Conservation (phyloP, 1,284 basidiomycete species). For the Puccinia polysora region DNA sequence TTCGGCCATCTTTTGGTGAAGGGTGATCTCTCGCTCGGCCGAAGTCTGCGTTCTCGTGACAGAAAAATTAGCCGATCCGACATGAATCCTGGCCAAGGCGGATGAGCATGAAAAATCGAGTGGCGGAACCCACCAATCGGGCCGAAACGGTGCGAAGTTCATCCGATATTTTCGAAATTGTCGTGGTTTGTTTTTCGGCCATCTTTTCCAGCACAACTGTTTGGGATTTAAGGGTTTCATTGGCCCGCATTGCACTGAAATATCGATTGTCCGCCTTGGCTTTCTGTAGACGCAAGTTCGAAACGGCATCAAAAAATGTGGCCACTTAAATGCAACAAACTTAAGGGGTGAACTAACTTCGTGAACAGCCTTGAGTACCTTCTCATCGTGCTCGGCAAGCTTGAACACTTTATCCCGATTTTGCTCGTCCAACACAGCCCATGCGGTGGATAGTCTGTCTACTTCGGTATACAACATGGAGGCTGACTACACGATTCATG, state of each 20-base stretch:
- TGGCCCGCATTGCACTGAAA: conserved; percentile 81
- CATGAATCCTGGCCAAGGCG: neutral
- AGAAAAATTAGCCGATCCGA: too few species aligned
- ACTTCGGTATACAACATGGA: conserved; percentile 77
- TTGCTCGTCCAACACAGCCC: conserved; percentile 78
- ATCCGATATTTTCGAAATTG: conserved; percentile 67
- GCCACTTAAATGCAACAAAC: neutral
- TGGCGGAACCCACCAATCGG: conserved; percentile 60
- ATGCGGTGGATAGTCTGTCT: conserved; percentile 77
- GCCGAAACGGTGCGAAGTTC: conserved; percentile 61
- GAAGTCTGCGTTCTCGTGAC: conserved; percentile 59
- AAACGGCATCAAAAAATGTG: neutral
- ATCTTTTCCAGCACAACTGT: conserved; percentile 64
- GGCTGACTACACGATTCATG: conserved; percentile 59
- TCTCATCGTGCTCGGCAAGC: conserved; percentile 70
- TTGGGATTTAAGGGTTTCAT: conserved; percentile 75
- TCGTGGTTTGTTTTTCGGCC: conserved; percentile 72
- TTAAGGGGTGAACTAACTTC: conserved; percentile 49
- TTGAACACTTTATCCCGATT: conserved; percentile 80
- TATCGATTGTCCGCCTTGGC: conserved; percentile 94
- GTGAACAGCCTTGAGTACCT: conserved; percentile 57
- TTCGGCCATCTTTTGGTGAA: conserved; percentile 56
- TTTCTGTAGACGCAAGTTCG: conserved; percentile 59
- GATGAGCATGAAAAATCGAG: neutral
- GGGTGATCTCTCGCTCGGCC: conserved; percentile 57